Percentiles rank a stretch among this genome's conserved stretches.
These are phyloP conservation scores for Coemansia sp. DNA, from an alignment of 192 early-diverging fungal genomes.

Conservation along the genomic window DNA sequence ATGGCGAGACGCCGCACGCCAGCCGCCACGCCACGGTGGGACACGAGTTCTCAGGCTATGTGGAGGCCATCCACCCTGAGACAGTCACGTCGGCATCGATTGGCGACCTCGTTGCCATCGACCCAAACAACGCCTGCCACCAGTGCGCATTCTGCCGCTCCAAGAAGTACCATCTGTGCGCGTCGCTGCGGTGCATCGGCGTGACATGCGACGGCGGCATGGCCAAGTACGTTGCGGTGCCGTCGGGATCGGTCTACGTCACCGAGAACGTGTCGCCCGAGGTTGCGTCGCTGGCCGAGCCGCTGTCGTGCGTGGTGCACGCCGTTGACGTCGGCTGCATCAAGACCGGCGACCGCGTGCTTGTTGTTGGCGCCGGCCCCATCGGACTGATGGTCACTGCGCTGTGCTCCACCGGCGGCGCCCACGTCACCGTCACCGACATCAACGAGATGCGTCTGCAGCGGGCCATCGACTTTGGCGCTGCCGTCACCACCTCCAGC, in stretches of 20 bases:
- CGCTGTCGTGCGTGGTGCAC: constrained; percentile 58
- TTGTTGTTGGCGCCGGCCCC: constrained; percentile 57
- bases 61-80: constrained; percentile 48
- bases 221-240: constrained; percentile 53
- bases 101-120: constrained; percentile 53
- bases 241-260: constrained; percentile 35
- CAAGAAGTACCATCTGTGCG: constrained; percentile 53
- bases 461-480: constrained; percentile 43
- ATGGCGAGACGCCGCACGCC: constrained; percentile 59
- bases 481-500: constrained; percentile 12
- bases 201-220: constrained; percentile 58
- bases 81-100: constrained; percentile 24
- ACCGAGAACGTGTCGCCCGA: constrained; percentile 39
- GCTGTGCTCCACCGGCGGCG: constrained; percentile 38
- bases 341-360: constrained; percentile 48
- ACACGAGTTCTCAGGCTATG: constrained; percentile 57
- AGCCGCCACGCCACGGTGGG: constrained; percentile 48
- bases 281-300: constrained; percentile 56
- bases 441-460: constrained; percentile 43
- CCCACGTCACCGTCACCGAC: constrained; percentile 49
- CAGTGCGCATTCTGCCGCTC: constrained; percentile 53
- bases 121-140: constrained; percentile 57
- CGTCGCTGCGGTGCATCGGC: constrained; percentile 43
- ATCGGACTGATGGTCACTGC: constrained; percentile 59
- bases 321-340: constrained; percentile 53